Base-by-base conservation (phyloP, 2,329 filamentous ascomycete genomes). In the Chrysosporium keratinophilum region DNA sequence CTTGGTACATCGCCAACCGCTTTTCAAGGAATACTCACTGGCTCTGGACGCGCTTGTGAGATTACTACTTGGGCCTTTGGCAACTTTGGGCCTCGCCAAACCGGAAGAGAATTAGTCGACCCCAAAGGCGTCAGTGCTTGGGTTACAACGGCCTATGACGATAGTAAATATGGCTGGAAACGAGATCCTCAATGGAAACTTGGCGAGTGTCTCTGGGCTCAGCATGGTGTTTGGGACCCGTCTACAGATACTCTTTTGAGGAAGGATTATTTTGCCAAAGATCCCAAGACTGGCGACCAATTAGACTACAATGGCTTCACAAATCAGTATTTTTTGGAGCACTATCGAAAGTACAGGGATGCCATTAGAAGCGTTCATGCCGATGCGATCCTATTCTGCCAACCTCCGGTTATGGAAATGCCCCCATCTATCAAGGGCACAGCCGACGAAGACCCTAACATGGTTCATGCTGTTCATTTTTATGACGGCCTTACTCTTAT, bases 401-500 rank as follows among this genome's bases (percentile, higher is more conserved):
- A 98, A 64, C 90, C 87, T 10, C 88, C 91, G 0, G 89, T 93
- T 0, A 80, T 96, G 61, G 93, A 98, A 71, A 80, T 98, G 11
- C 93, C 93, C 0, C 93, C 94, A 0, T 76, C 76, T 43, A 85
- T 97, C 66, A 95, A 93, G 68, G 90, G 83, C 11, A 95, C 90
- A 0, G 74, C 78, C 28, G 91, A 97, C 64, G 90, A 97, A 62
- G 90, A 98, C 61, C 82, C 83, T 2, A 87, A 84, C 58, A 85
- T 97, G 79, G 86, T 90, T 1, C 97, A 96, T 67, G 85, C 93
- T 9, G 88, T 90, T 1, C 93, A 98, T 70, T 98, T 88, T 67
- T 98, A 98, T 68, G 93, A 98, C 62, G 93, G 93, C 10, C 85
- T 98, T 54, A 98, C 93, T 0, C 76, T 98, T 3, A 87, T 98